Base-by-base conservation (phyloP, 2,329 filamentous ascomycete species). In the Lasiodiplodia citricola region DNA sequence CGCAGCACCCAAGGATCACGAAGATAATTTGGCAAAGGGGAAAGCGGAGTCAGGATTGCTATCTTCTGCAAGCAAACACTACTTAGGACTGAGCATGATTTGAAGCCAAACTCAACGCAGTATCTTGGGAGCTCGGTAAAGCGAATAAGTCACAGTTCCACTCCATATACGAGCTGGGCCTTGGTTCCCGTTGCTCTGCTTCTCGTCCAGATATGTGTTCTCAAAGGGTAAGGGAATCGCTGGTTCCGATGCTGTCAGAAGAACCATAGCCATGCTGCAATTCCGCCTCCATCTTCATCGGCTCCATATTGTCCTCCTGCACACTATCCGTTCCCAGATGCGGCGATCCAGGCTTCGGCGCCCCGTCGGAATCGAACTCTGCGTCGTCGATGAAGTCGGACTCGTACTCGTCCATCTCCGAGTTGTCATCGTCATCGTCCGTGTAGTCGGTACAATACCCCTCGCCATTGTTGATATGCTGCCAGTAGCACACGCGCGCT, bases 341-440 rank as follows among this genome's bases (percentile, higher is more conserved):
- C 44, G 44, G n/a, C 44, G 21, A 47, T 47, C 8, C 44, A 4
- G 7, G 44, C 18, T 21, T 11, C 18, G 44, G n/a, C 44, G 3
- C 44, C 13, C 21, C 44, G 6, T 47, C 44, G 2, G 44, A n/a
- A 4, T 47, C 18, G 3, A 47, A 1, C n/a, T 51, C 44, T 25
- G 10, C 14, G 13, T 64, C 60, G 14, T 64, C 60, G n/a, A 64
- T 64, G 47, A 37, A 37, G 28, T 52, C 60, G 14, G 47, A 18
- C 31, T 52, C 60, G 28, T 64, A 64, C n/a, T 54, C 60, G 8
- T 64, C 44, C 47, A 52, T 25, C 13, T 23, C 44, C 14, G 28
- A 50, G 16, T 38, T 47, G 16, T 7, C 18, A 0, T 23, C 25
- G 8, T 64, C 60, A 6, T 38, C 28, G 13, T 64, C 60, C 8